Base-by-base conservation (phyloP, 1,284 basidiomycete species). In the Mycena sp. region DNA sequence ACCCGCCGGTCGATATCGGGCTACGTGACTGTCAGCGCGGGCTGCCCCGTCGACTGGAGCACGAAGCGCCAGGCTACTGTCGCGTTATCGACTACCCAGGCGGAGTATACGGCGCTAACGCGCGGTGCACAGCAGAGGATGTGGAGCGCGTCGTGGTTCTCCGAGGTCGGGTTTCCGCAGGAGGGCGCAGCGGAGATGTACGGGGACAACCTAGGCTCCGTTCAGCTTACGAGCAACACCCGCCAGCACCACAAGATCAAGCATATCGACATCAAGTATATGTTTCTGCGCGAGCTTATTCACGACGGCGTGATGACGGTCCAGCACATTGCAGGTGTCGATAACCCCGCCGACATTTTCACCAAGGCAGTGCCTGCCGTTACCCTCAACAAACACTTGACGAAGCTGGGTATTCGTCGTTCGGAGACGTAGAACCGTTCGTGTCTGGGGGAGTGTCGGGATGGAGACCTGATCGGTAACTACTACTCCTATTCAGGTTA, bases 181-280 rank as follows among this genome's bases (percentile, higher is more conserved):
- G 6, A 16, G 6, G 40, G 29, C n/a, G 28, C 53, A 3, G 40
- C 50, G 12, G 17, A 25, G 4, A 63, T 81, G 40, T 70, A 56
- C 64, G 68, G 69, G 17, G 78, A 83, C 67, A 83, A 82, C 61
- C 70, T 78, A 54, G 72, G 76, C 1, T 68, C 78, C 0, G 72
- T 82, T 10, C 65, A 69, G 26, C 64, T 81, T 7, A 71, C 73
- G 1, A 46, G 59, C 2, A 78, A 80, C 48, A 72, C 78, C 6
- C 66, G 74, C 1, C 59, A 56, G 23, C 70, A 76, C 43, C 19
- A 55, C 6, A 58, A 74, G 0, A 72, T 77, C 7, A 82, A 82
- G 64, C 82, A 84, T 65, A 80, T 83, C 49, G 74, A 81, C 58
- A 72, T 81, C 51, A 57, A 57, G 2, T 73, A 77, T 61, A 80